Base-by-base conservation (phyloP, 306 rosid genomes). In the Vigna reflexopilosa region DNA sequence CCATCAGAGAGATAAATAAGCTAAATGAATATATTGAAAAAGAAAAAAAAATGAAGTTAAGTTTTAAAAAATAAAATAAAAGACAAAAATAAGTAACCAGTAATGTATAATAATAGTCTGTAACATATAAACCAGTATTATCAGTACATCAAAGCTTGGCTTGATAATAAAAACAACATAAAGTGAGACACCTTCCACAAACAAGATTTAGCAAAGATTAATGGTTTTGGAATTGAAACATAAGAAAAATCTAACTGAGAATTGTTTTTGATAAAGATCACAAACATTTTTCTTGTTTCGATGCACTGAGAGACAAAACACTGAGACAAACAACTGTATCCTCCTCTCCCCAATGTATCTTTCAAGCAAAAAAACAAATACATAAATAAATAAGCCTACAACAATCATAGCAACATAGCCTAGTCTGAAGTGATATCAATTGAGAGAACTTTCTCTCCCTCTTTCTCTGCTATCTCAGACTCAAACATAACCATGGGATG, bases 401-500 rank as follows among this genome's bases (percentile, higher is more conserved):
- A 12, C 15, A 40, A 6, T 32, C 17, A 62, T 50, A 66, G 48
- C 30, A 77, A 49, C 19, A 9, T n/a, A 26, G 20, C 38, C 24
- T 14, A 13, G 3, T 28, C 20, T 45, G 63, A 30, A 34, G 9
- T 20, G 65, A 24, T 49, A n/a, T 47, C 19, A 58, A 49, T 9
- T 30, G 72, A 32, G 19, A 42, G 20, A 50, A 45, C 66, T 38
- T 57, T 64, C 38, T 28, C 13, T 7, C 42, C 16, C 7, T 63
- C 4, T 69, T 59, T n/a, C 42, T 50, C 48, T 64, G 8, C 11
- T 4, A 51, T 51, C 57, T 9, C 10, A 42, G 47, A 42, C 9
- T 20, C 65, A 12, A 26, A 26, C 45, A 51, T 36, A 30, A 28
- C 64, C 64, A 86, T 79, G 85, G 84, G 85, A 70, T 79, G 88